These are phyloP conservation scores for Amaranthus tricolor DNA, from an alignment of 179 eudicot genomes.

Conservation along the genomic window DNA sequence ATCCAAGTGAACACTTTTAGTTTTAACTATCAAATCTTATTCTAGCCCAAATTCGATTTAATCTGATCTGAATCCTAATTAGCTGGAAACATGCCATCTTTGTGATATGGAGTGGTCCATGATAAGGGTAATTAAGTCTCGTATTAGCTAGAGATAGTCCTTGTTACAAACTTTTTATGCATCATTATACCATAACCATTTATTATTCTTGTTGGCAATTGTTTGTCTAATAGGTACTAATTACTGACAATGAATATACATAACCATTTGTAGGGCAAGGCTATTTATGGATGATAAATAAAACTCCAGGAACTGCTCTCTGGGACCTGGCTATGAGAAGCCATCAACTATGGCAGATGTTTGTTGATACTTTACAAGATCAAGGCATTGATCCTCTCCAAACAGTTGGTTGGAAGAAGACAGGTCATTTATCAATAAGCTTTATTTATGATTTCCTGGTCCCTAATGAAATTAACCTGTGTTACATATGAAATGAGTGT, in stretches of 20 bases:
- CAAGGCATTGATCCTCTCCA: conserved; percentile 60
- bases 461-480: too few species aligned
- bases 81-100: too few species aligned
- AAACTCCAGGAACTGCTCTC: conserved; percentile 52
- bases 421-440: conserved; percentile 42
- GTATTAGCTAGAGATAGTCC: too few species aligned
- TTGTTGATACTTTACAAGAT: conserved; percentile 44
- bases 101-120: too few species aligned
- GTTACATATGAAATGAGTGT: too few species aligned
- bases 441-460: neutral
- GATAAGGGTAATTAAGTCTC: too few species aligned
- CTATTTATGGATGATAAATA: conserved; percentile 79
- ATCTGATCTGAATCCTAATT: too few species aligned
- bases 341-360: conserved; percentile 63
- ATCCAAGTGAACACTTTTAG: too few species aligned
- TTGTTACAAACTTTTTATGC: too few species aligned
- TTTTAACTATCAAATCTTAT: too few species aligned
- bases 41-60: too few species aligned
- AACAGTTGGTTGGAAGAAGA: conserved; percentile 75
- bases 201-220: neutral
- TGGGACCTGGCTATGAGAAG: conserved; percentile 84
- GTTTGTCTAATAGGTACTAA: neutral
- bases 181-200: neutral
- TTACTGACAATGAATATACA: neutral
- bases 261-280: conserved; percentile 64